Conservation (phyloP, 23 red algal genomes). For the Gracilaria vermiculophylla region DNA sequence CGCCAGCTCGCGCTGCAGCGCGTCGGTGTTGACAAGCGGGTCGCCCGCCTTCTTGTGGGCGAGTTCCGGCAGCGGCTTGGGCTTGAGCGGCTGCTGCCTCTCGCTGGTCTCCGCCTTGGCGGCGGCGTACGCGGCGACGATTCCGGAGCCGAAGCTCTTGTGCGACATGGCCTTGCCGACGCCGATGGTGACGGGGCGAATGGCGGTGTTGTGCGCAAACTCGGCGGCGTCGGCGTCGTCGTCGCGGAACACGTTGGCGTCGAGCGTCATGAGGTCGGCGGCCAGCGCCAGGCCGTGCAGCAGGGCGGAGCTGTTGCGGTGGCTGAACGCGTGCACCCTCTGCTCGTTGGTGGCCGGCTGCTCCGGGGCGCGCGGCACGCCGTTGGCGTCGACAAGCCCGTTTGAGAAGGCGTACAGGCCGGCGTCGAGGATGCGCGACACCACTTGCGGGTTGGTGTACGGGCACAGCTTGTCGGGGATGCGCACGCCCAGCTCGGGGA, state of each 20-base stretch:
- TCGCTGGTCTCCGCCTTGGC: neutral
- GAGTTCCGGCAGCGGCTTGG: slow-evolving; percentile 26
- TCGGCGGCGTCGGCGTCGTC: neutral
- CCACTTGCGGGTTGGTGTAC: slow-evolving; percentile 37
- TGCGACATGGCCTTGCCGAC: neutral
- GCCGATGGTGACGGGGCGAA: neutral
- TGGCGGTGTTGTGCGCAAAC: neutral
- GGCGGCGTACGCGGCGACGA: slow-evolving; percentile 2
- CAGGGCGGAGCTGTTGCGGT: slow-evolving; percentile 45
- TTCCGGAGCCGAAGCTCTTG: neutral
- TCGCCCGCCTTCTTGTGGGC: slow-evolving; percentile 38
- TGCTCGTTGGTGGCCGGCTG: slow-evolving; percentile 30
- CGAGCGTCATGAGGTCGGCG: slow-evolving; percentile 49
- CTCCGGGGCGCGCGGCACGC: neutral
- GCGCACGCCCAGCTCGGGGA: slow-evolving; percentile 36
- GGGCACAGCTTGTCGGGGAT: slow-evolving; percentile 50
- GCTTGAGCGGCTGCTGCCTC: neutral
- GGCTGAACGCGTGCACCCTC: slow-evolving; percentile 43
- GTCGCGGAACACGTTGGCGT: slow-evolving; percentile 39
- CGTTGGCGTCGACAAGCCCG: slow-evolving; percentile 21
- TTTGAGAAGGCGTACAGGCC: slow-evolving; percentile 55
- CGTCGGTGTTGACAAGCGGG: slow-evolving; percentile 29
- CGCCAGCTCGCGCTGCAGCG: slow-evolving; percentile 45
- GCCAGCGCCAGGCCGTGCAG: slow-evolving; percentile 49
- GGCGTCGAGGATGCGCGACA: slow-evolving; percentile 64